phyloP scores from a whole-genome alignment of 768 basidiomycete species.

The Xerocomus potaroensis region DNA sequence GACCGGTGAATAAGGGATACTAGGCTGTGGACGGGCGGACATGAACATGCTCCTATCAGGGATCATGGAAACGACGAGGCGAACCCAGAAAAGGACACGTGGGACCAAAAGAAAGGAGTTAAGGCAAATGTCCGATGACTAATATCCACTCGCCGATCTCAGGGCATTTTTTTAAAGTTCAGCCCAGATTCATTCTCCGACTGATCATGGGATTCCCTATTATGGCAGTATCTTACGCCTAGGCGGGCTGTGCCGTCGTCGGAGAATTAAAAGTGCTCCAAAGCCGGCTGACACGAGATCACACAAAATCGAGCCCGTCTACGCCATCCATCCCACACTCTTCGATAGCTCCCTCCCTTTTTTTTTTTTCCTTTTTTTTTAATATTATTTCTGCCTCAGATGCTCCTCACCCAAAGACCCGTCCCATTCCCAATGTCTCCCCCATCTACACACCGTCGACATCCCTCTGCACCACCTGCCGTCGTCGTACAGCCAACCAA shows the following conservation, averaged over 20 bases:
- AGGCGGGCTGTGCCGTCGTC: slow-evolving; percentile 28
- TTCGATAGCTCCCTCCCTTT: slow-evolving; percentile 12
- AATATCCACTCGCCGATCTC: slow-evolving; percentile 3
- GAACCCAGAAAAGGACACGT: slow-evolving; percentile 8
- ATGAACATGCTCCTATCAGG: slow-evolving; percentile 2
- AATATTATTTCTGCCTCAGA: too few relatives aligned
- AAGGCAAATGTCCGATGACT: slow-evolving; percentile 9
- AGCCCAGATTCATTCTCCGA: slow-evolving; percentile 28
- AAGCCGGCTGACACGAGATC: slow-evolving; percentile 28
- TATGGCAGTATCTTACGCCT: slow-evolving; percentile 25
- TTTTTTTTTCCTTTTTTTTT: not conserved
- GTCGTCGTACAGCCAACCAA: slow-evolving; percentile 68
- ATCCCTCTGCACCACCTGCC: slow-evolving; percentile 65
- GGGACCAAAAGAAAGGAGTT: slow-evolving; percentile 15
- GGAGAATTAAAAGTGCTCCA: slow-evolving; percentile 33
- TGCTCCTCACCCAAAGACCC: slow-evolving; percentile 43
- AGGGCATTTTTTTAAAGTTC: slow-evolving; percentile 20
- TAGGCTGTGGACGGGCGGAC: slow-evolving; percentile 4
- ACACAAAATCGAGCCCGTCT: slow-evolving; percentile 23
- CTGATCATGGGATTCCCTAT: slow-evolving; percentile 7
- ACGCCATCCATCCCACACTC: slow-evolving; percentile 26
- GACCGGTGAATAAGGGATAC: not conserved
- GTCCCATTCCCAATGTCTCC: slow-evolving; percentile 29
- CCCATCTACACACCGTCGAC: slow-evolving; percentile 48
- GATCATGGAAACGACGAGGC: slow-evolving; percentile 4